phyloP scores from a whole-genome alignment of 352 stramenopile species.

The Pythium oligandrum region DNA sequence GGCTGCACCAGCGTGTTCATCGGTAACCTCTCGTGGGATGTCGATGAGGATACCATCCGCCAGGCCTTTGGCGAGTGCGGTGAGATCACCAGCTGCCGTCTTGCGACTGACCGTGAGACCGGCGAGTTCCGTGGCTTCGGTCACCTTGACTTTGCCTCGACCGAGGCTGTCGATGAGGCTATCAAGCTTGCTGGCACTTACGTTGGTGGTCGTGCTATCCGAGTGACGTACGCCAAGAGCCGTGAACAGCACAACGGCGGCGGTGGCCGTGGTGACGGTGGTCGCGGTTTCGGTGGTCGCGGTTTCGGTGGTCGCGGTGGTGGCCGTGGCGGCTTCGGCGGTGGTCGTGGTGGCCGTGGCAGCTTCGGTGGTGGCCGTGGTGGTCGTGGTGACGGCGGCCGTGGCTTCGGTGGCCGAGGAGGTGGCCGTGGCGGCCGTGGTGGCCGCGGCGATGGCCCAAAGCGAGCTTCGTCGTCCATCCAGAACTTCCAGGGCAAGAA shows the following conservation, averaged over 20 bases:
- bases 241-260: conserved; percentile 26
- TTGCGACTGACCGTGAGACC: conserved; percentile 95
- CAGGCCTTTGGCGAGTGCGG: conserved; percentile 93
- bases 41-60: conserved; percentile 93
- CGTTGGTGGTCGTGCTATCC: conserved; percentile 33
- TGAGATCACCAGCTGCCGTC: conserved; percentile 92
- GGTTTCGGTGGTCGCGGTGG: conserved; percentile 42
- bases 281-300: conserved; percentile 27
- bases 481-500: conserved; percentile 95
- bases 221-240: conserved; percentile 9
- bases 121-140: conserved; percentile 98
- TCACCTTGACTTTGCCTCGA: conserved; percentile 96
- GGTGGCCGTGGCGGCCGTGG: conserved; percentile 45
- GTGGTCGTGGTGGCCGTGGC: conserved; percentile 30
- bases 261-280: conserved; percentile 22
- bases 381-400: conserved; percentile 23
- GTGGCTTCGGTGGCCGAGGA: conserved; percentile 29
- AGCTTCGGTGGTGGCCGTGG: conserved; percentile 8
- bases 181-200: conserved; percentile 84
- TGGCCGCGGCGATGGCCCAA: conserved; percentile 62
- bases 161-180: conserved; percentile 89
- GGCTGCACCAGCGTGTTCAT: conserved; percentile 96
- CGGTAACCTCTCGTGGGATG: conserved; percentile 96
- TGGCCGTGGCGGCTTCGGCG: conserved; percentile 39
- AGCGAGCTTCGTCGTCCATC: conserved; percentile 88